These are phyloP conservation scores for Diaporthe sp. DNA, from an alignment of 2,329 filamentous ascomycete genomes.

Conservation along the genomic window DNA sequence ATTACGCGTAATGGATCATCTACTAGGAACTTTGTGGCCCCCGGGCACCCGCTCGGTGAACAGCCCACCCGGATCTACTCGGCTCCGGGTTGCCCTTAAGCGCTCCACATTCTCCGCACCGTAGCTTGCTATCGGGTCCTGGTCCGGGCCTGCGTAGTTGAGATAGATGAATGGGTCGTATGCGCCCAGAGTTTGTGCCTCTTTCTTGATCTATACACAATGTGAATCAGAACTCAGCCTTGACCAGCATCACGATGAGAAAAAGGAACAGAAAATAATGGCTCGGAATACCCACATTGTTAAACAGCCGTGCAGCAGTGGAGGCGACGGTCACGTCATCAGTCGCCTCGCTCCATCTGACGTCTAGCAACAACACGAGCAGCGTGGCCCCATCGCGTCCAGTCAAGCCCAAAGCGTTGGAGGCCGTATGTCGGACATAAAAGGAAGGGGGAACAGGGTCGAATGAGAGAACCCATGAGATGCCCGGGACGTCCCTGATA, in stretches of 20 bases:
- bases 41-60: slow-evolving; percentile 31
- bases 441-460: slow-evolving; percentile 33
- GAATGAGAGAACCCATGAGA: slow-evolving; percentile 18
- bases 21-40: slow-evolving; percentile 13
- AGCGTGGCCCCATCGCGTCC: slow-evolving; percentile 6
- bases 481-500: not conserved
- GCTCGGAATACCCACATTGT: not conserved
- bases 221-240: not conserved
- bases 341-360: not conserved
- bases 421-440: slow-evolving; percentile 17
- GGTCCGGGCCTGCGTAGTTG: slow-evolving; percentile 38
- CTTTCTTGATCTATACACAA: not conserved
- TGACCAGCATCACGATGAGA: not conserved
- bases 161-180: slow-evolving; percentile 29
- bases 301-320: not conserved
- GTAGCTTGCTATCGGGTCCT: slow-evolving; percentile 36
- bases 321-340: not conserved
- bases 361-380: slow-evolving; percentile 8
- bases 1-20: not conserved
- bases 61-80: slow-evolving; percentile 30
- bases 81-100: slow-evolving; percentile 2
- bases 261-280: not conserved
- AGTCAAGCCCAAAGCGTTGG: slow-evolving; percentile 1
- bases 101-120: slow-evolving; percentile 22
- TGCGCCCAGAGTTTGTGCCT: not conserved